Conservation (phyloP, 2,329 filamentous ascomycete species). For the Colletotrichum sp. region DNA sequence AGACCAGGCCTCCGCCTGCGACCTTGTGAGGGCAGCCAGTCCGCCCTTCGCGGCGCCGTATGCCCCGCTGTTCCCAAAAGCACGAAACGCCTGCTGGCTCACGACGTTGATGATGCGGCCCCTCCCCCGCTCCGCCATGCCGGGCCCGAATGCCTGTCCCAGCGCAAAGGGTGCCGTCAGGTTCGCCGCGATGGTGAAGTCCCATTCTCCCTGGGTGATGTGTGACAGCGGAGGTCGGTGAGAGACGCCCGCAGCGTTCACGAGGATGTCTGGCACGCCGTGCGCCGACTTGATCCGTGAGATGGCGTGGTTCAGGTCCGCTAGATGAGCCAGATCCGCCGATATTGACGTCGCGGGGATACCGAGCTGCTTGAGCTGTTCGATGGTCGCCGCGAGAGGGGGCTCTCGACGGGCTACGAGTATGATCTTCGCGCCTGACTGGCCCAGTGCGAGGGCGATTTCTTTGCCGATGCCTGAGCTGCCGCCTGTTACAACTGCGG, state of each 20-base stretch:
- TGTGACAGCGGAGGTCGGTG: constrained; percentile 31
- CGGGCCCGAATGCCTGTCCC: constrained; percentile 33
- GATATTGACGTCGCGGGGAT: constrained; percentile 25
- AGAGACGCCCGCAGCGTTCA: constrained; percentile 35
- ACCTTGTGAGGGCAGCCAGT: constrained; percentile 32
- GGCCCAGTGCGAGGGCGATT: constrained; percentile 32
- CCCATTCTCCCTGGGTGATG: constrained; percentile 31
- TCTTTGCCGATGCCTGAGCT: constrained; percentile 37
- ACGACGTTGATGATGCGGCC: constrained; percentile 37
- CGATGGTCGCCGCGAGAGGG: constrained; percentile 26
- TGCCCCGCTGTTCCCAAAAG: constrained; percentile 35
- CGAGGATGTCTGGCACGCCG: constrained; percentile 33
- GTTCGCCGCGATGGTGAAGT: constrained; percentile 33
- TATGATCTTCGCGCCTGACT: constrained; percentile 32
- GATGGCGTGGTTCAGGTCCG: constrained; percentile 24
- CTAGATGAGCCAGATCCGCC: constrained; percentile 22
- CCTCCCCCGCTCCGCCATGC: constrained; percentile 32
- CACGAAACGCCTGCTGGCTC: constrained; percentile 34
- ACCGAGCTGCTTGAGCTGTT: constrained; percentile 26
- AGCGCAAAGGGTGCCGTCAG: constrained; percentile 35
- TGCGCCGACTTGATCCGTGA: constrained; percentile 12
- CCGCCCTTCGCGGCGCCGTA: constrained; percentile 36
- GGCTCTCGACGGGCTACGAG: constrained; percentile 30
- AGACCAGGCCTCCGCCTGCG: constrained; percentile 40
- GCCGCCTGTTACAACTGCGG: constrained; percentile 35